Evolutionary conservation across 306 rosid genomes (phyloP).

Genomic region (Prunus campanulata): DNA sequence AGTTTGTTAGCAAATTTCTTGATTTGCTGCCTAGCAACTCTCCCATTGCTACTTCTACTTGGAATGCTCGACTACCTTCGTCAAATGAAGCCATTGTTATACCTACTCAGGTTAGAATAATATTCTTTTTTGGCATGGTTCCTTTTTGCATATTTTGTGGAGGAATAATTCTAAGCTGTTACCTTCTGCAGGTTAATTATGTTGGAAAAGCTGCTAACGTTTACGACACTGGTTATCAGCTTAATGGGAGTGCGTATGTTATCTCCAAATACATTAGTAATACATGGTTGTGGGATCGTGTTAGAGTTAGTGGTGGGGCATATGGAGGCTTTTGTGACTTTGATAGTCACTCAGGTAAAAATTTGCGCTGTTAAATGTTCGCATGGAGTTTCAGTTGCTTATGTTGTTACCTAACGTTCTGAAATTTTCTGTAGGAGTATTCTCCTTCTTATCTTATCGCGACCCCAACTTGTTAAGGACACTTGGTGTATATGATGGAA

Average conservation of each 20-base stretch:
- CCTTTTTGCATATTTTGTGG: conserved; percentile 13
- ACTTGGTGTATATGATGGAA: conserved; percentile 86
- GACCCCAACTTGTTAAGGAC: conserved; percentile 97
- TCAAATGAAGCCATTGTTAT: conserved; percentile 85
- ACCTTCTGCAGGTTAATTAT: conserved; percentile 75
- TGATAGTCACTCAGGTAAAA: conserved; percentile 87
- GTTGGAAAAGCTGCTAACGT: conserved; percentile 93
- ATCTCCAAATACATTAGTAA: conserved; percentile 83
- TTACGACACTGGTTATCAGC: conserved; percentile 75
- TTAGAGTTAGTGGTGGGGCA: conserved; percentile 97
- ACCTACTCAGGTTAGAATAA: conserved; percentile 76
- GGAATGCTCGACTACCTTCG: conserved; percentile 61
- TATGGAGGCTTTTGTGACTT: conserved; percentile 98
- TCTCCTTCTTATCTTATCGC: conserved; percentile 92
- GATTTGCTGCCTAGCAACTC: conserved; percentile 70
- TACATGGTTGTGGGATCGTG: conserved; percentile 99
- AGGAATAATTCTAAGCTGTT: conserved; percentile 30
- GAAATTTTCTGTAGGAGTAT: conserved; percentile 58
- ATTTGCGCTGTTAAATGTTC: neutral
- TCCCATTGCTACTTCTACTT: conserved; percentile 39
- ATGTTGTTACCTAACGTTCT: conserved; percentile 29
- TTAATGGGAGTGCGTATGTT: conserved; percentile 89
- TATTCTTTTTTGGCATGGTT: conserved; percentile 16
- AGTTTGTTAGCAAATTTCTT: conserved; percentile 65
- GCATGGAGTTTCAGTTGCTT: conserved; percentile 15